Evolutionary conservation across 148 eudicot species (phyloP), one percentile per base, ranked within the genome.

Genomic region (Dysphania ambrosioides): DNA sequence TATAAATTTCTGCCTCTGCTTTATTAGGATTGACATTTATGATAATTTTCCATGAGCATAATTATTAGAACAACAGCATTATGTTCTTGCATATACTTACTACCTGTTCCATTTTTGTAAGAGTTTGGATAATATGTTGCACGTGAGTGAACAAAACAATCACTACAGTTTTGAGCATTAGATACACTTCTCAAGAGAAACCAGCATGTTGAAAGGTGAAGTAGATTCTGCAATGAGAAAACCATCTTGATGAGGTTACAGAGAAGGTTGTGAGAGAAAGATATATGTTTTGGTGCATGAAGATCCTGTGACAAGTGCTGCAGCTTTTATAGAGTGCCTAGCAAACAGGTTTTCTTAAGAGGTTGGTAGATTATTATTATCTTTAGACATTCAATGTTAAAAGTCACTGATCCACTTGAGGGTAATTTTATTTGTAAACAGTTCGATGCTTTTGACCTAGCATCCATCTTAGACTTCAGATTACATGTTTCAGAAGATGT

Each of bases 111-210:
- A 2, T 81, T 68, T 72, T 82, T 81, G 51, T 79, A 86, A 70
- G 93, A 85, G 75, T 79, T 83, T 0, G 88, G 84, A 72, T 91
- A 87, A 79, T 87, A 78, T 21, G 88, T 70, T 71, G 97, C 93
- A 16, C 86, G 86, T 12, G 97, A 91, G 18, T 60, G 85, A 72
- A 78, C 57, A 64, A 89, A 91, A 67, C 88, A 88, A 72, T 82
- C 88, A 2, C 63, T 77, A 58, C 92, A 87, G 64, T 81, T 85
- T 67, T 82, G 87, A 42, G 88, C 87, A 34, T 84, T 74, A 5
- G 81, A 83, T 15, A 47, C 41, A 66, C 82, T 68, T 72, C 55
- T 79, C 68, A 83, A 29, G 29, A 78, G 70, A 59, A 81, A 72
- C 74, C 78, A 75, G 64, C 38, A 42, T 59, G 78, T 75, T 13